Conservation (phyloP, 345 rosid genomes). For the Lumnitzera littorea region DNA sequence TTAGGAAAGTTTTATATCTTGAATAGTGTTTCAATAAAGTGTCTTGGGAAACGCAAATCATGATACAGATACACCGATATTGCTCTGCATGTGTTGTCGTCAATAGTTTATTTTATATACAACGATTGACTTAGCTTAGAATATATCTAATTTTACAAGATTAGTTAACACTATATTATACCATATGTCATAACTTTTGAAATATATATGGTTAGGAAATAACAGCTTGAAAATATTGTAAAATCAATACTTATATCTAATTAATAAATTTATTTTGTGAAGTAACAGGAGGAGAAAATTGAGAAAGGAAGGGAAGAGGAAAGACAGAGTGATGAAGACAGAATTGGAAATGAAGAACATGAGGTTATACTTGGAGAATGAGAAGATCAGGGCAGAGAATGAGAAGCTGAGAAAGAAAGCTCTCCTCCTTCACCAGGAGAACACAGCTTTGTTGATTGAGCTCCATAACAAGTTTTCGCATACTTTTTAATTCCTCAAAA, state of each 20-base stretch:
- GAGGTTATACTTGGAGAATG: constrained; percentile 62
- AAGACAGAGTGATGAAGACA: constrained; percentile 8
- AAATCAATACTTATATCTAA: too few species aligned
- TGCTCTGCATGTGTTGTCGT: too few species aligned
- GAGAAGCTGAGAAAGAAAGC: constrained; percentile 62
- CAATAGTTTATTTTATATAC: too few species aligned
- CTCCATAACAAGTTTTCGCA: constrained; percentile 33
- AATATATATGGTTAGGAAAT: too few species aligned
- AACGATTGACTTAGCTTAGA: too few species aligned
- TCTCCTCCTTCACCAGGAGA: constrained; percentile 64
- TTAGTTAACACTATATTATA: not conserved
- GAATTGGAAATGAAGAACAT: constrained; percentile 49
- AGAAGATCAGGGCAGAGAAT: constrained; percentile 54
- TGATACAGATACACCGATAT: too few species aligned
- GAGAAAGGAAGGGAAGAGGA: constrained; percentile 19
- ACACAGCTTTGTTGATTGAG: constrained; percentile 42
- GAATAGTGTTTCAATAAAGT: too few species aligned
- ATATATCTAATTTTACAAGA: too few species aligned
- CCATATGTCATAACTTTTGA: not conserved
- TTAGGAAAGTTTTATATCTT: too few species aligned
- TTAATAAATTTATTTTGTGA: too few species aligned
- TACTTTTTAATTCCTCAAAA: not conserved
- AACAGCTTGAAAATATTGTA: too few species aligned
- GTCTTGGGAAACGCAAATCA: too few species aligned
- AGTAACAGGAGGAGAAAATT: constrained; percentile 16